These are phyloP conservation scores for Neofusicoccum ribis DNA, from an alignment of 2,329 filamentous ascomycete genomes.

Conservation along the genomic window DNA sequence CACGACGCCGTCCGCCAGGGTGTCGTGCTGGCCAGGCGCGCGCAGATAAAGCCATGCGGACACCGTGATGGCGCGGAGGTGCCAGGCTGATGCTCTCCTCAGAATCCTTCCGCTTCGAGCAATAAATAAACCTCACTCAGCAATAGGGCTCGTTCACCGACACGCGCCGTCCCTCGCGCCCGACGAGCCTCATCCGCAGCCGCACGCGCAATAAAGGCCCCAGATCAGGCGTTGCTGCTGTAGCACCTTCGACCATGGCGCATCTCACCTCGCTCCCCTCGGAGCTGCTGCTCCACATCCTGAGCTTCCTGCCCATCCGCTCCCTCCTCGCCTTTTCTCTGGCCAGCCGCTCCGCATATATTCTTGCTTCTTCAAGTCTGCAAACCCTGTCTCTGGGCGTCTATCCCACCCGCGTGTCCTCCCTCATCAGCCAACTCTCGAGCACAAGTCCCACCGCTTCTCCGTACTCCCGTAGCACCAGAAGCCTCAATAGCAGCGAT, in stretches of 20 bases:
- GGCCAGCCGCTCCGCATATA: constrained; percentile 31
- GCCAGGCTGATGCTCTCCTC: constrained; percentile 3
- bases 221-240: not conserved
- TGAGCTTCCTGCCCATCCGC: constrained; percentile 32
- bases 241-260: constrained; percentile 3
- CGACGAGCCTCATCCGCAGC: not conserved
- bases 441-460: constrained; percentile 19
- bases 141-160: constrained; percentile 11
- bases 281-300: constrained; percentile 35
- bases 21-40: not conserved
- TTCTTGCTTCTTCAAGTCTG: constrained; percentile 33
- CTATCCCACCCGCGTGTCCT: constrained; percentile 75
- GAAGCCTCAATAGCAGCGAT: constrained; percentile 13
- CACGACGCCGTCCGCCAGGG: not conserved
- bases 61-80: not conserved
- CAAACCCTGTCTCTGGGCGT: constrained; percentile 78
- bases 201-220: not conserved
- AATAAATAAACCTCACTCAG: constrained; percentile 7
- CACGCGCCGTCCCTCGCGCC: not conserved
- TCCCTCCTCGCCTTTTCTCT: constrained; percentile 36
- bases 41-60: not conserved
- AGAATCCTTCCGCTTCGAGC: not conserved
- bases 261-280: constrained; percentile 28
- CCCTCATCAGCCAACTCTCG: constrained; percentile 66
- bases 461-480: constrained; percentile 15